A percentile compares a stretch with the other conserved stretches of the same genome.
Evolutionary conservation across 108 stramenopile species (phyloP).

Genomic region (Nannochloropsis oceanica): DNA sequence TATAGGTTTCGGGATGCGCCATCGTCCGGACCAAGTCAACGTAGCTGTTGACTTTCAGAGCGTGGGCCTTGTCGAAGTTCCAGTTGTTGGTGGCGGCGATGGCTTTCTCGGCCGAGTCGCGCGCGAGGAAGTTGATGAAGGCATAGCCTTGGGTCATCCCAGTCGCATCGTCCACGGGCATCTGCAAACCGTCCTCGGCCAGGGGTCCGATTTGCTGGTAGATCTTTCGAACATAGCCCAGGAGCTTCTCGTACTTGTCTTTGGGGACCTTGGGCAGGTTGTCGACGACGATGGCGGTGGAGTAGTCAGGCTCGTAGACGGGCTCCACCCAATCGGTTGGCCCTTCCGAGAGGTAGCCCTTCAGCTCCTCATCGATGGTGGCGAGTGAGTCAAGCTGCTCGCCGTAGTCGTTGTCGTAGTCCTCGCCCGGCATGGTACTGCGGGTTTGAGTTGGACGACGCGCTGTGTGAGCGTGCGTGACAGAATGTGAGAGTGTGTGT

Average conservation of each 20-base stretch:
- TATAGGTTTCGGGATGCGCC: constrained; percentile 36
- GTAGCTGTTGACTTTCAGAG: constrained; percentile 52
- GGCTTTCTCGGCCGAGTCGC: constrained; percentile 61
- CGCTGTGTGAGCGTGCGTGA: not conserved
- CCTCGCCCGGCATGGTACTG: not conserved
- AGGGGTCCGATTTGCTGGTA: constrained; percentile 29
- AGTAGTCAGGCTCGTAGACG: constrained; percentile 16
- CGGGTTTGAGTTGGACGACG: not conserved
- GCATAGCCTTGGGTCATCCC: constrained; percentile 39
- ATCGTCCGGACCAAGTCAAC: constrained; percentile 47
- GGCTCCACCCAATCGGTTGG: not conserved
- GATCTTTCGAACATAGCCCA: constrained; percentile 19
- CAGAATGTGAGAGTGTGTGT: too few relatives aligned
- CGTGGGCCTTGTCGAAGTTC: constrained; percentile 77
- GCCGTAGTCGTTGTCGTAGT: not conserved
- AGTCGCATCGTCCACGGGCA: constrained; percentile 18
- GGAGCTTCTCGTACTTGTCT: constrained; percentile 36
- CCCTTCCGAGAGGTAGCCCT: not conserved
- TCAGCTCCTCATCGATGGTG: not conserved
- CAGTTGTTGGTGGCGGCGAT: constrained; percentile 23
- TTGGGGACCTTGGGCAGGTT: constrained; percentile 17
- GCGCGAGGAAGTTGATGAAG: constrained; percentile 62
- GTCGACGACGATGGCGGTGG: constrained; percentile 25
- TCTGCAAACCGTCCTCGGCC: constrained; percentile 16
- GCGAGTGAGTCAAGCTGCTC: not conserved